Conservation (phyloP, 495 filamentous ascomycete species). For the Trichoderma virens region DNA sequence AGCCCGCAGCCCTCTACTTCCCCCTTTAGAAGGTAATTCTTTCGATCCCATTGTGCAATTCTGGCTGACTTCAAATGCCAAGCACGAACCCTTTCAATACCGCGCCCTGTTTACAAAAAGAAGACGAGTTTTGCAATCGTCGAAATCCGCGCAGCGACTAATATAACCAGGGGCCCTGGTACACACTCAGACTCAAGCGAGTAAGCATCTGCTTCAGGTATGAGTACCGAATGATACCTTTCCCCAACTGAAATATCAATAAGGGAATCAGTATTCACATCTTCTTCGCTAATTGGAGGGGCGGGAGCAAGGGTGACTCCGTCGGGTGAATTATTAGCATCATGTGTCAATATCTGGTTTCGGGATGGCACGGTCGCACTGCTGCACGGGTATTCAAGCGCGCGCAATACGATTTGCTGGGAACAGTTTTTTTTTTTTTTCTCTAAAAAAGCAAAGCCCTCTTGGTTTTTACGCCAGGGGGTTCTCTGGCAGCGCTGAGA, state of each 20-base stretch:
- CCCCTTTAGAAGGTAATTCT: too few relatives aligned
- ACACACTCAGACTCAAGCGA: background rate
- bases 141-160: background rate
- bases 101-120: background rate
- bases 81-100: background rate
- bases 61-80: background rate
- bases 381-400: background rate
- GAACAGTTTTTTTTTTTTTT: background rate
- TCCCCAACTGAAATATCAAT: background rate
- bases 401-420: background rate
- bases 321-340: constrained; percentile 5
- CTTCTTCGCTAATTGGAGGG: constrained; percentile 5
- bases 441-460: background rate
- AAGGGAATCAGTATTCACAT: background rate
- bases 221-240: background rate
- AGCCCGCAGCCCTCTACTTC: background rate
- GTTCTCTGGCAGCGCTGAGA: background rate
- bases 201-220: background rate
- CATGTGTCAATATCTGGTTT: constrained; percentile 8
- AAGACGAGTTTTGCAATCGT: background rate
- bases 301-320: background rate
- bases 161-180: background rate
- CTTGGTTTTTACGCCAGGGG: background rate
- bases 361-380: constrained; percentile 1
- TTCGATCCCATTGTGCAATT: too few relatives aligned